Evolutionary conservation across 2,329 filamentous ascomycete genomes (phyloP).

Genomic region (Hortaea werneckii): DNA sequence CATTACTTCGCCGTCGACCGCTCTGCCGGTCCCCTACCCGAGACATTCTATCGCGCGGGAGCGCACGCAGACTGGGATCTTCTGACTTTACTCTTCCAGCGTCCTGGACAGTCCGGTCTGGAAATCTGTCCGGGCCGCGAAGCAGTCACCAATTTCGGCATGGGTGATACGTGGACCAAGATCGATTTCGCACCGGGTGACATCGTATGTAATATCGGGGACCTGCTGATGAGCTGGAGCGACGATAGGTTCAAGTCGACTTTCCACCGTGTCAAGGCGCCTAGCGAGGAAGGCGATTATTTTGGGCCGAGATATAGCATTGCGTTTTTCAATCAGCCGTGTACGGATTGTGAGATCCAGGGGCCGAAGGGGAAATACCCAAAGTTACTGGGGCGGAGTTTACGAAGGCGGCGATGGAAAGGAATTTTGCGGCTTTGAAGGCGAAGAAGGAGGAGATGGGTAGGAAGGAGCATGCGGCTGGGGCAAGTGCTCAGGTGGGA

Average conservation of each 20-base stretch:
- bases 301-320: constrained; percentile 55
- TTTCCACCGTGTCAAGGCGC: constrained; percentile 52
- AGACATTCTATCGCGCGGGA: constrained; percentile 46
- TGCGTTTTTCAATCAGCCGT: constrained; percentile 57
- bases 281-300: constrained; percentile 41
- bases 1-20: constrained; percentile 40
- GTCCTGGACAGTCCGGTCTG: constrained; percentile 48
- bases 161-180: constrained; percentile 53
- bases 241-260: constrained; percentile 60
- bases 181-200: constrained; percentile 45
- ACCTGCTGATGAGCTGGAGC: constrained; percentile 56
- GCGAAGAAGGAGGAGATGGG: constrained; percentile 32
- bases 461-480: neutral
- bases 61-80: constrained; percentile 56
- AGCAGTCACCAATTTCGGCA: constrained; percentile 48
- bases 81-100: constrained; percentile 53
- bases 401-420: constrained; percentile 45
- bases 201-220: constrained; percentile 57
- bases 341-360: constrained; percentile 48
- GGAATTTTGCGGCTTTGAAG: constrained; percentile 45
- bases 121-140: constrained; percentile 57
- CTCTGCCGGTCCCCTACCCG: neutral
- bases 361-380: constrained; percentile 54
- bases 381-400: constrained; percentile 52
- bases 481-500: neutral